Evolutionary conservation across 2,329 filamentous ascomycete species (phyloP), one percentile per base, ranked within the genome.

Genomic region (Colletotrichum spinosum): DNA sequence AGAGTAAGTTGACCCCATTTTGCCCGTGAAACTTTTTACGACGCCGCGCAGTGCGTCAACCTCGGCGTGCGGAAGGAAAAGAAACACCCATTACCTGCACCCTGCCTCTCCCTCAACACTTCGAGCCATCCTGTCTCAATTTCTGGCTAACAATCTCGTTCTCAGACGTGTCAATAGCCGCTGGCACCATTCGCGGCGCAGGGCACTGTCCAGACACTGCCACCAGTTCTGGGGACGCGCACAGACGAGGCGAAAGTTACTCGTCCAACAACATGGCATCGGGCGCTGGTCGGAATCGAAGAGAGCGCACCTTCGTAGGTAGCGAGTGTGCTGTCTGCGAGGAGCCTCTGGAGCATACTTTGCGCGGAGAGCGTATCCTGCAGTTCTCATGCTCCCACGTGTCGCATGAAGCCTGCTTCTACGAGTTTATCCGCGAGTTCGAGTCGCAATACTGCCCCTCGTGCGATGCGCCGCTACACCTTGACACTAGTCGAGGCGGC

Each of bases 351-450:
- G 96, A 98, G 79, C 95, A 98, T 78, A 99, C 94, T 4, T 85
- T 99, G 51, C 92, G 92, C 55, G 96, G 96, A 65, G 96, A 99
- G 81, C 90, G 94, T 70, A 94, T 99, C 67, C 83, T 99, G 58
- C 96, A 98, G 76, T 96, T 99, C 73, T 97, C 94, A 6, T 99
- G 96, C 79, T 88, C 90, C n/a, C 96, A 99, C 79, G 95, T 99
- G 66, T 94, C 95, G 10, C 96, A 99, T 76, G 96, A 98, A 78
- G 96, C 95, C 41, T 99, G 96, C 80, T 98, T 99, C 76, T 98
- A 98, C 80, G 96, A 99, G 79, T 97, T 97, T 76, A 97, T 99
- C 72, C 92, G 93, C 73, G 95, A 97, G 74, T 92, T 95, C 65
- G 94, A 98, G 71, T 92, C 92, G 57, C 94, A 98, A 73, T 94